Percentiles rank a stretch among this genome's conserved stretches.
Evolutionary conservation across 2,329 filamentous ascomycete species (phyloP).

Genomic region (Monosporascus ibericus): DNA sequence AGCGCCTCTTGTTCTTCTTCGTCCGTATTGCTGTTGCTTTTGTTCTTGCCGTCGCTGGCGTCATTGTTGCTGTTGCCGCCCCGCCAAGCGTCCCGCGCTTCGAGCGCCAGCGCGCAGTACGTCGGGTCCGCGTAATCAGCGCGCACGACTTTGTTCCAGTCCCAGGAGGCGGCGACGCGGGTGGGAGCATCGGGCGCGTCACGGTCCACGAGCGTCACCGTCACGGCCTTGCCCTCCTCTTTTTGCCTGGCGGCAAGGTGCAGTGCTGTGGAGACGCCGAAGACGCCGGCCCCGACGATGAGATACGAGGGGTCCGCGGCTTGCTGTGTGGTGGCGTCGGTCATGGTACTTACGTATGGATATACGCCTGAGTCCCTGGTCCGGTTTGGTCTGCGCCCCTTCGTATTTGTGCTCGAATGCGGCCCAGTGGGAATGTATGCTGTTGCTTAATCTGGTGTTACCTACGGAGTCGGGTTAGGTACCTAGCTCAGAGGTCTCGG

Average conservation of each 20-base stretch:
- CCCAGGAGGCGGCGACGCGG: slow-evolving; percentile 57
- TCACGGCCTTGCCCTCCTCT: no score
- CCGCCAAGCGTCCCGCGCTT: slow-evolving; percentile 54
- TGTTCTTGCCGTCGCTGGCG: neutral
- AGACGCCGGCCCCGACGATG: slow-evolving; percentile 60
- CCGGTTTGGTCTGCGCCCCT: no score
- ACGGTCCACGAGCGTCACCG: slow-evolving; percentile 53
- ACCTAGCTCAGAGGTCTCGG: no score
- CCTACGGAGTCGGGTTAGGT: no score
- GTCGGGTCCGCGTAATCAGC: slow-evolving; percentile 61
- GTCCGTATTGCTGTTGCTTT: neutral
- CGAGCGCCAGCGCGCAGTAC: slow-evolving; percentile 59
- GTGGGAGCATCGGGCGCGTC: slow-evolving; percentile 41
- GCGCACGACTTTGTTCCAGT: slow-evolving; percentile 68
- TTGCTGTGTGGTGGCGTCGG: neutral
- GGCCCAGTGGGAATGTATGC: neutral
- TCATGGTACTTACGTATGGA: slow-evolving; percentile 1
- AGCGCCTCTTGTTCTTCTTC: slow-evolving; percentile 20
- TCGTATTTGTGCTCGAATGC: no score
- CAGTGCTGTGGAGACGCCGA: slow-evolving; percentile 61
- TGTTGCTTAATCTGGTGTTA: no score
- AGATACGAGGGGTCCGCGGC: slow-evolving; percentile 34
- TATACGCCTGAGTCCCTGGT: neutral
- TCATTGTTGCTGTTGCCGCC: slow-evolving; percentile 19
- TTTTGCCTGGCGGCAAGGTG: slow-evolving; percentile 41